Percentiles rank a stretch among this genome's conserved stretches.
phyloP scores from a whole-genome alignment of 2,329 filamentous ascomycete species.

The Mariannaea sp. region DNA sequence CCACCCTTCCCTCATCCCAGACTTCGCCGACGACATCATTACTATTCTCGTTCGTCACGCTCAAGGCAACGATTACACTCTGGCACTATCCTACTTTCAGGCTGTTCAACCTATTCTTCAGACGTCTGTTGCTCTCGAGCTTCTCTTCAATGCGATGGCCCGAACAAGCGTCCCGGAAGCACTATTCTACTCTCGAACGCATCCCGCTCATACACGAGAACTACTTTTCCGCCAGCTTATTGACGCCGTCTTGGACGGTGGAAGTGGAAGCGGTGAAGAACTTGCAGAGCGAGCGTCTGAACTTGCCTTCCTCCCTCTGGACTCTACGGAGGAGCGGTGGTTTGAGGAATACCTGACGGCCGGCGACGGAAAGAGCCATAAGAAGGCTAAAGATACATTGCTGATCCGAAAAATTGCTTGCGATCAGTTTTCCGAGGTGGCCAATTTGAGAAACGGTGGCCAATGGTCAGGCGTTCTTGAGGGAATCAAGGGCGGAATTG shows the following conservation, averaged over 20 bases:
- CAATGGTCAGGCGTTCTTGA: slow-evolving; percentile 57
- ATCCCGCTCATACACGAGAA: slow-evolving; percentile 64
- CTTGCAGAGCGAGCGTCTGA: slow-evolving; percentile 65
- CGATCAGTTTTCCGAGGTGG: slow-evolving; percentile 59
- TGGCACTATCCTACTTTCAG: slow-evolving; percentile 80
- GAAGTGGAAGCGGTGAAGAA: slow-evolving; percentile 42
- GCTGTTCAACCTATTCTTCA: slow-evolving; percentile 75
- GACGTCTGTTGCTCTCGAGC: slow-evolving; percentile 62
- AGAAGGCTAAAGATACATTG: slow-evolving; percentile 72
- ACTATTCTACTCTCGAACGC: slow-evolving; percentile 71
- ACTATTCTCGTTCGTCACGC: slow-evolving; percentile 67
- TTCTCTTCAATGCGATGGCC: slow-evolving; percentile 72
- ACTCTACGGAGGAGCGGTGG: slow-evolving; percentile 72
- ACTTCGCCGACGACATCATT: slow-evolving; percentile 84
- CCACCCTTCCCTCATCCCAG: slow-evolving; percentile 77
- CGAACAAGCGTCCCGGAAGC: slow-evolving; percentile 72
- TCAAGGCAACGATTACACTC: slow-evolving; percentile 61
- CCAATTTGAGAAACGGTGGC: slow-evolving; percentile 49
- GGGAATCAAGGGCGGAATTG: slow-evolving; percentile 54
- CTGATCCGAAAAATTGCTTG: slow-evolving; percentile 74
- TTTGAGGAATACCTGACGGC: slow-evolving; percentile 70
- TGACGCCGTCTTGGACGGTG: slow-evolving; percentile 56
- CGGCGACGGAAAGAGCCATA: slow-evolving; percentile 67
- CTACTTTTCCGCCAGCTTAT: slow-evolving; percentile 71
- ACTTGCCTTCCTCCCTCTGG: slow-evolving; percentile 75